Percentiles rank a stretch among this genome's conserved stretches.
phyloP scores from a whole-genome alignment of 495 filamentous ascomycete species.

The Penicillium atrosanguineum region DNA sequence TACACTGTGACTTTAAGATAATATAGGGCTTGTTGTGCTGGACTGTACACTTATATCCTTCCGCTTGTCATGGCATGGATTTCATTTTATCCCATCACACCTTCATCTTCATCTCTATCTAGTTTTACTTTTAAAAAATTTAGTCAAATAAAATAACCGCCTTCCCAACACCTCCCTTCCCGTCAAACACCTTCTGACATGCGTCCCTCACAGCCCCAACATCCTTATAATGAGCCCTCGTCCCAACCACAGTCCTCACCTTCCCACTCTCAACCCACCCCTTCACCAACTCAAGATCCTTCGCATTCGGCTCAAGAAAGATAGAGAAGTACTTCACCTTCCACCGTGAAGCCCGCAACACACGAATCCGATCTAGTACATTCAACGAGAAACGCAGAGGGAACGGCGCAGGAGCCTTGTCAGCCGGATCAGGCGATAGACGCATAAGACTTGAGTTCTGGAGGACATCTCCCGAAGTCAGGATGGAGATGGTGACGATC shows the following conservation, averaged over 20 bases:
- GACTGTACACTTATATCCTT: conserved; percentile 1
- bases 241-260: conserved; percentile 44
- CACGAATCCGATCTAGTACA: conserved; percentile 34
- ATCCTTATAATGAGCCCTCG: conserved; percentile 42
- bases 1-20: not conserved
- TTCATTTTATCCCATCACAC: not conserved
- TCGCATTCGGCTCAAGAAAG: conserved; percentile 34
- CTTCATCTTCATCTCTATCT: not conserved
- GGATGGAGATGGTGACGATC: conserved; percentile 12
- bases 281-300: conserved; percentile 42
- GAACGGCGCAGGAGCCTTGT: conserved; percentile 29
- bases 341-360: conserved; percentile 28
- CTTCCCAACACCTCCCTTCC: conserved; percentile 56
- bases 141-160: conserved; percentile 37
- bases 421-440: conserved; percentile 19
- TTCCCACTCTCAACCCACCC: conserved; percentile 44
- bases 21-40: not conserved
- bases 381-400: conserved; percentile 30
- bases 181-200: conserved; percentile 45
- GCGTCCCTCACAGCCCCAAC: conserved; percentile 42
- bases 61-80: not conserved
- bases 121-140: not conserved
- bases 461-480: conserved; percentile 10
- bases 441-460: conserved; percentile 23
- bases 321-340: conserved; percentile 39